A percentile compares a stretch with the other conserved stretches of the same genome.
Conservation (phyloP, 83 land plant genomes). For the Thuja plicata region DNA sequence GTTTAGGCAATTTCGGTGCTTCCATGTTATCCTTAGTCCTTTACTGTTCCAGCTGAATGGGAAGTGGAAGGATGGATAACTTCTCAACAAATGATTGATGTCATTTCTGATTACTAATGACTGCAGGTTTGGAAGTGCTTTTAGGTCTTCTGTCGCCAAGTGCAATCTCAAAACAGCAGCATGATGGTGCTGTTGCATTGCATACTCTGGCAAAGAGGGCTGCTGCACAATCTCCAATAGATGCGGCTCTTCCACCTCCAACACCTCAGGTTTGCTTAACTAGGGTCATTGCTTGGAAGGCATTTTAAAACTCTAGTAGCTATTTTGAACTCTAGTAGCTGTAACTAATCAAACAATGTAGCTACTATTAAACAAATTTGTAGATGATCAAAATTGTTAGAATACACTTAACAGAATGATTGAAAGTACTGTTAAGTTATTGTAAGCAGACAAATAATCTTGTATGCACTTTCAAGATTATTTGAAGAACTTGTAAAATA, state of each 20-base stretch:
- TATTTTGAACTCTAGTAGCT: background rate
- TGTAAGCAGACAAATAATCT: background rate
- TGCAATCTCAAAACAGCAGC: conserved; percentile 64
- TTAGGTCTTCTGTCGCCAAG: conserved; percentile 63
- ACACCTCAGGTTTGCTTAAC: conserved; percentile 74
- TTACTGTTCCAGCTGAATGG: background rate
- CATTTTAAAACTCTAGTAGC: background rate
- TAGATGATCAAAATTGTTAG: background rate
- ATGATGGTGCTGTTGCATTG: conserved; percentile 78
- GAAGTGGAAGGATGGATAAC: background rate
- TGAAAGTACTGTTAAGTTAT: background rate
- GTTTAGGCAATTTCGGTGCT: background rate
- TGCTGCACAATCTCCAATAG: conserved; percentile 73
- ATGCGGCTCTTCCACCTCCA: conserved; percentile 91
- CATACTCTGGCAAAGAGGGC: conserved; percentile 83
- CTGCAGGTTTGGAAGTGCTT: conserved; percentile 84
- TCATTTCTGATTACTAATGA: background rate
- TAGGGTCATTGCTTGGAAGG: background rate
- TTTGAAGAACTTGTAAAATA: background rate
- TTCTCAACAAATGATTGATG: background rate
- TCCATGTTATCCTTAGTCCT: background rate
- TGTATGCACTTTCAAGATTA: background rate
- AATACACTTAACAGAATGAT: background rate
- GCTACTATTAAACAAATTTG: background rate
- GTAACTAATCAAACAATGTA: background rate